Evolutionary conservation across 1,284 basidiomycete genomes (phyloP).

Genomic region (Sanghuangporus baumii): DNA sequence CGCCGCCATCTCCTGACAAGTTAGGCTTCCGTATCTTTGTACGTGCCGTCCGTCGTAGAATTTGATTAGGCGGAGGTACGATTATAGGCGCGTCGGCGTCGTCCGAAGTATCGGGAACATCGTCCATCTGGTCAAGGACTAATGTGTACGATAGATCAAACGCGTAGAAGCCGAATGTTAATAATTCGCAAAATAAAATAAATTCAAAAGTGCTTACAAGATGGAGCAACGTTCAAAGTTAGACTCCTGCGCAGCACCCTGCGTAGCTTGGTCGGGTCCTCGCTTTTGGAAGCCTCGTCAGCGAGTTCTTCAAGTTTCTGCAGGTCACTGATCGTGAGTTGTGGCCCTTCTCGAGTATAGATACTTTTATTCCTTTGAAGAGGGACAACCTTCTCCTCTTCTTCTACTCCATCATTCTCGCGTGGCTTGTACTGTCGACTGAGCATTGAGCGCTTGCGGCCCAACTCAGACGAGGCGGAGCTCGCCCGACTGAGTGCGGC

Average conservation of each 20-base stretch:
- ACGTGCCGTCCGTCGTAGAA: conserved; percentile 85
- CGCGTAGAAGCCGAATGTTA: conserved; percentile 1
- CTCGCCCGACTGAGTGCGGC: conserved; percentile 33
- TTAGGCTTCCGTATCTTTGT: conserved; percentile 95
- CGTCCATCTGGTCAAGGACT: conserved; percentile 65
- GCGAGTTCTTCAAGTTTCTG: conserved; percentile 91
- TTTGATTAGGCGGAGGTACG: conserved; percentile 81
- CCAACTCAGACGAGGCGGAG: conserved; percentile 46
- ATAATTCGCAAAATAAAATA: conserved; percentile 12
- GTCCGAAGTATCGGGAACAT: conserved; percentile 60
- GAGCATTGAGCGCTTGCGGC: conserved; percentile 84
- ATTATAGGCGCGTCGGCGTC: conserved; percentile 88
- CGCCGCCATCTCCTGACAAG: conserved; percentile 67
- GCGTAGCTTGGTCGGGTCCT: conserved; percentile 82
- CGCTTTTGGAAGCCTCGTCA: conserved; percentile 77
- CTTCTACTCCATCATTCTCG: conserved; percentile 69
- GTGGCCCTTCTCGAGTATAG: conserved; percentile 55
- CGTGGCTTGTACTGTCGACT: conserved; percentile 81
- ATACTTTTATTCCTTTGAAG: conserved; percentile 62
- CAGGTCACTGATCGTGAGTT: conserved; percentile 87
- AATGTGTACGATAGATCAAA: neutral
- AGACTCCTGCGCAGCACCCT: conserved; percentile 82
- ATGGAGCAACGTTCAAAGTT: conserved; percentile 81
- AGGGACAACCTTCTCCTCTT: conserved; percentile 52
- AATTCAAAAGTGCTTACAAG: conserved; percentile 25